Percentiles rank a stretch among this genome's conserved stretches.
Evolutionary conservation across 176 grass and related monocot species (phyloP).

Genomic region (Stipa capillata): DNA sequence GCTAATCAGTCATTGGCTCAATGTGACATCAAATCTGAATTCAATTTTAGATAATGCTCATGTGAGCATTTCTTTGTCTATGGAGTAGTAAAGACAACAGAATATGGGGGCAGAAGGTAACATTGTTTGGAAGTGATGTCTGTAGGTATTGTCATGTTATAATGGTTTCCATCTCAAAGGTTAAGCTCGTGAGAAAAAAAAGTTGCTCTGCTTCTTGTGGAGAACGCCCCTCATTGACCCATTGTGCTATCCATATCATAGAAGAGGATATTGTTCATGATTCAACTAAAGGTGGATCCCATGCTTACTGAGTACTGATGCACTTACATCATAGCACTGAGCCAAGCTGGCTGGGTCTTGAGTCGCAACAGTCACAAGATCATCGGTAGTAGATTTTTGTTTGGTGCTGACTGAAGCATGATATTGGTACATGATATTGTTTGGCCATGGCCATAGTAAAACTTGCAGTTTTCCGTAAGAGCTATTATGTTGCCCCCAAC

Average conservation of each 20-base stretch:
- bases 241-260: background rate
- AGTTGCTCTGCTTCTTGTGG: background rate
- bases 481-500: background rate
- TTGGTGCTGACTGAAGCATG: constrained; percentile 7
- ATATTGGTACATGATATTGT: background rate
- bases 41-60: background rate
- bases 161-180: background rate
- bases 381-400: background rate
- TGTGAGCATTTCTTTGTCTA: background rate
- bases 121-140: background rate
- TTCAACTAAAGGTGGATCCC: background rate
- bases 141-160: background rate
- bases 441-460: background rate
- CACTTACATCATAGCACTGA: background rate
- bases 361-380: background rate
- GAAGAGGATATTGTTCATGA: background rate
- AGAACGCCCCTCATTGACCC: background rate
- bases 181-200: background rate
- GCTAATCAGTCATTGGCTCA: background rate
- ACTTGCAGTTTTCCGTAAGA: background rate
- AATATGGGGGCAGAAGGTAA: background rate
- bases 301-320: background rate
- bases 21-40: background rate
- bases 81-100: background rate
- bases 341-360: background rate